Evolutionary conservation across 129 eudicot genomes (phyloP).

Genomic region (Sambucus nigra): DNA sequence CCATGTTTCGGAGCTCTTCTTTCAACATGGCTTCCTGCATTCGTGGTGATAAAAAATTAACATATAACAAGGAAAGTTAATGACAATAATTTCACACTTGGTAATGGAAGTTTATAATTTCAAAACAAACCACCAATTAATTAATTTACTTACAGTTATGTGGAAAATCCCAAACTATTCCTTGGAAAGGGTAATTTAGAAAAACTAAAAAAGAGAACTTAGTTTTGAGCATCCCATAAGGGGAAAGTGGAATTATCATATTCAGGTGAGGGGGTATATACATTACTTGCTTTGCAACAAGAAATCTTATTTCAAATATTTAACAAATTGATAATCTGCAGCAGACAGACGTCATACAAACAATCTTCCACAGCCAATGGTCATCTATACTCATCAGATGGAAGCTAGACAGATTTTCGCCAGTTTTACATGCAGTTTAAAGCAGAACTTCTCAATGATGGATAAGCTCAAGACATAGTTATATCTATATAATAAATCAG

Average conservation of each 20-base stretch:
- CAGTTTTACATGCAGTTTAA: no score
- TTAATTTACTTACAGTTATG: background rate
- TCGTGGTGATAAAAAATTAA: background rate
- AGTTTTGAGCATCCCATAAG: background rate
- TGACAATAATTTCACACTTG: background rate
- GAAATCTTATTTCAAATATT: no score
- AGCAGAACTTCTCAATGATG: no score
- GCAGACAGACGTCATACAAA: no score
- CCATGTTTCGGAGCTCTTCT: constrained; percentile 94
- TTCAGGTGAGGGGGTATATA: no score
- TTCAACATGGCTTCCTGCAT: constrained; percentile 81
- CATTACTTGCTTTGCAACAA: no score
- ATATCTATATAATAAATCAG: no score
- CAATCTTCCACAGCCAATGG: no score
- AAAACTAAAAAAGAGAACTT: background rate
- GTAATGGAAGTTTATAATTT: background rate
- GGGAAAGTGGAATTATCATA: background rate
- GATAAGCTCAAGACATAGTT: no score
- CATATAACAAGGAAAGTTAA: background rate
- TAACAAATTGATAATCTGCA: no score
- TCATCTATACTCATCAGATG: no score
- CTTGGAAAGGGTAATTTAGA: background rate
- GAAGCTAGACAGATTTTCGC: no score
- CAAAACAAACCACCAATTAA: background rate
- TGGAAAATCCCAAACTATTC: background rate